Base-by-base conservation (phyloP, 768 basidiomycete genomes). In the Termitomyces sp. region DNA sequence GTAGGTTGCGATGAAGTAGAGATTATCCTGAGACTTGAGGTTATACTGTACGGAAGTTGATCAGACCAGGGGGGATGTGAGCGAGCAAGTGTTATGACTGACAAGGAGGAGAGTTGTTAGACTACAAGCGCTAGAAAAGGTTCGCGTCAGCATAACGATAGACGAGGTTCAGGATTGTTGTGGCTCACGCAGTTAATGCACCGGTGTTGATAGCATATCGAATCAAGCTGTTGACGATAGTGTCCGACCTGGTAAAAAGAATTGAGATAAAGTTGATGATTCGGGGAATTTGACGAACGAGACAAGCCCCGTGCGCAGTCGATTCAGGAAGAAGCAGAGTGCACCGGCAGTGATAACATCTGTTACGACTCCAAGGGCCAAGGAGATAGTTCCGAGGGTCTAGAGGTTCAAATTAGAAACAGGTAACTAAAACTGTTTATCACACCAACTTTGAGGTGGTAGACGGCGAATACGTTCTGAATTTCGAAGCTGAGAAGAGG, bases 181-280 rank as follows among this genome's bases (percentile, higher is more conserved):
- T 10, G 2, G 5, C 60, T 52, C 64, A 82, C 86, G 83, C 83
- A 7, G 87, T 88, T 40, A 89, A 55, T 13, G 78, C 73, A 28
- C 88, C 88, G 0, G 87, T 88, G 61, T 84, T 87, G 38, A 89
- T 78, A 10, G 88, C 85, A 63, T 87, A 87, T 49, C 78, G 65
- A 26, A 78, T 81, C 7, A 89, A 70, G 32, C 69, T 79, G 61
- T 80, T 82, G 33, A 89, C 80, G 8, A 88, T 72, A 4, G 83
- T 81, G 66, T 88, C 81, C 43, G 82, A 81, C 50, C 86, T 87
- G 67, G 30, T 44, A n/a, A 40, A 33, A 30, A 5, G 5, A 26
- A 43, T 50, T 4, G 20, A 9, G 33, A 50, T 41, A 36, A 50
- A 13, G 32, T 16, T 16, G 18, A 7, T 44, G 16, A 52, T 59